These are phyloP conservation scores for Micractinium conductrix DNA, from an alignment of 139 green algal genomes.

Conservation along the genomic window DNA sequence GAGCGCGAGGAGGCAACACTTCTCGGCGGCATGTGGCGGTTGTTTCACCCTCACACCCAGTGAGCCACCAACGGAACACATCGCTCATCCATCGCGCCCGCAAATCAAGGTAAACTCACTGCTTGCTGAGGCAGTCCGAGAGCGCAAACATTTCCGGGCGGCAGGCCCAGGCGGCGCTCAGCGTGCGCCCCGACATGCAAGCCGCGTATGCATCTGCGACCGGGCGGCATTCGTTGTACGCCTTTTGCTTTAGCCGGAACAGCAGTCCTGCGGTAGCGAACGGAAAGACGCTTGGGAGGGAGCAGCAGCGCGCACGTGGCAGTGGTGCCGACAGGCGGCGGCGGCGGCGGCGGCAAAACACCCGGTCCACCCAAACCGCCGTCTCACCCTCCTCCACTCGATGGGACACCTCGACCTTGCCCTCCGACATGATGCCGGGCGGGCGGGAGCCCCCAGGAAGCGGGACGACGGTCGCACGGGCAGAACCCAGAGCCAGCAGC, in stretches of 20 bases:
- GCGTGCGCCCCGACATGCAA: constrained; percentile 45
- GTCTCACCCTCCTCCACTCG: constrained; percentile 30
- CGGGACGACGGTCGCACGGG: too few species aligned
- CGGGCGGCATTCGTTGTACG: constrained; percentile 31
- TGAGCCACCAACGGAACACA: too few species aligned
- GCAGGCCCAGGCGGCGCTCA: constrained; percentile 63
- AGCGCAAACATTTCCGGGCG: constrained; percentile 43
- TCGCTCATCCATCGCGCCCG: too few species aligned
- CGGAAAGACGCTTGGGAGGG: neutral
- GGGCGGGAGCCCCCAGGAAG: too few species aligned
- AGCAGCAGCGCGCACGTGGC: neutral
- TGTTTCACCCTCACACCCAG: too few species aligned
- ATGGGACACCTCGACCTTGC: constrained; percentile 4
- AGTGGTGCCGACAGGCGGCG: neutral
- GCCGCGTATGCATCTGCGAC: constrained; percentile 48
- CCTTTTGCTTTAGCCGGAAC: constrained; percentile 50
- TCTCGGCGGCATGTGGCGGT: too few species aligned
- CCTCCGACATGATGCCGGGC: too few species aligned
- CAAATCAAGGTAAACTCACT: constrained; percentile 53
- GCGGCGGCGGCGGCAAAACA: neutral
- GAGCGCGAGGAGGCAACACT: too few species aligned
- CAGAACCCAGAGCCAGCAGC: too few species aligned
- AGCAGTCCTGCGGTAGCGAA: constrained; percentile 50
- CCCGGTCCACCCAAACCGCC: too few species aligned
- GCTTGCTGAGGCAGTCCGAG: constrained; percentile 45